phyloP scores from a whole-genome alignment of 2,329 filamentous ascomycete species.

The Ceratocystis cacaofunesta region DNA sequence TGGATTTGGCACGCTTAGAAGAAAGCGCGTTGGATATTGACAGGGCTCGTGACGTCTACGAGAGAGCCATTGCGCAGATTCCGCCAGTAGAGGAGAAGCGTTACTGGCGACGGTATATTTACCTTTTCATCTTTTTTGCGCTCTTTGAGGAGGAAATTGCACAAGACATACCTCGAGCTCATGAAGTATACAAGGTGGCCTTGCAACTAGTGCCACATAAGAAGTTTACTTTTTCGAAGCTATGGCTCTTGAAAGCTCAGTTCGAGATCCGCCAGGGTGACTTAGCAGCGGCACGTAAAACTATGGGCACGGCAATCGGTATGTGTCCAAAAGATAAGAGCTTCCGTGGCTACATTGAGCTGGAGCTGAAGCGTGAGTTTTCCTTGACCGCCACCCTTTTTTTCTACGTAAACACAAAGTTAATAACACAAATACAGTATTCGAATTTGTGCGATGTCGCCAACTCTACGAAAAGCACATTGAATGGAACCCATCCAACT shows the following conservation, averaged over 20 bases:
- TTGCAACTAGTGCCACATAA: conserved; percentile 83
- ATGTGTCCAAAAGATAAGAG: conserved; percentile 93
- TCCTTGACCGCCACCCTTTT: background rate
- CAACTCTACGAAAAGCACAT: conserved; percentile 90
- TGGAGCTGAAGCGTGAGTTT: conserved; percentile 55
- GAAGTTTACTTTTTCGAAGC: conserved; percentile 91
- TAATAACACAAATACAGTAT: conserved; percentile 33
- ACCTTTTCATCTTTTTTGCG: conserved; percentile 95
- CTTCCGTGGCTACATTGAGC: conserved; percentile 82
- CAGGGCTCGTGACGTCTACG: conserved; percentile 80
- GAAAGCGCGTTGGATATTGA: conserved; percentile 72
- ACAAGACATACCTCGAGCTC: conserved; percentile 60
- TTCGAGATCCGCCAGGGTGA: conserved; percentile 85
- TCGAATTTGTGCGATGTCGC: conserved; percentile 83
- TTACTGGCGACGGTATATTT: conserved; percentile 94
- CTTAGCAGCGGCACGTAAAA: conserved; percentile 67
- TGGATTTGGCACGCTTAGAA: conserved; percentile 84
- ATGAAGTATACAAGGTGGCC: conserved; percentile 83
- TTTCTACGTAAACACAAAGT: background rate
- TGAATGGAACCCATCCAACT: conserved; percentile 80
- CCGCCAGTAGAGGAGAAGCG: conserved; percentile 92
- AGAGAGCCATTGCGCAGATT: conserved; percentile 86
- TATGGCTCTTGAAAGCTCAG: conserved; percentile 87
- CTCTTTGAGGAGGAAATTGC: conserved; percentile 85
- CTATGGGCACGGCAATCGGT: conserved; percentile 76